Conservation (phyloP, 305 asterid species). For the Plantago lanceolata region DNA sequence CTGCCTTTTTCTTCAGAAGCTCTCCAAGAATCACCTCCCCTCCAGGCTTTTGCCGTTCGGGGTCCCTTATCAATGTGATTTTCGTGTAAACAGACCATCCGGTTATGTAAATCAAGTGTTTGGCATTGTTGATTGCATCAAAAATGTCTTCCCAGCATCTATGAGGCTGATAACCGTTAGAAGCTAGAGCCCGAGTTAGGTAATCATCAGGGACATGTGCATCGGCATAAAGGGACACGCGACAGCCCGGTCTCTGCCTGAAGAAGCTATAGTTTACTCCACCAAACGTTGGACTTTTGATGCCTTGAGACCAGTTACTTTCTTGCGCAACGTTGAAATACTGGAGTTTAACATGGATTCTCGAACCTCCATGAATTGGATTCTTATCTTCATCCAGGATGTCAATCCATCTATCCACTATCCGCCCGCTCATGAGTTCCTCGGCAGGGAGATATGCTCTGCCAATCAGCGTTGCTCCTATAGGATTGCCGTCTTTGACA, state of each 20-base stretch:
- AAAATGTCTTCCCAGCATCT: no score
- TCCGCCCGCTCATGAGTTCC: slow-evolving; percentile 42
- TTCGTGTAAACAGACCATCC: no score
- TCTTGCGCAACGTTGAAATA: slow-evolving; percentile 44
- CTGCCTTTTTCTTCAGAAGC: no score
- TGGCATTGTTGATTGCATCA: no score
- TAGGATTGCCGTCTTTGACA: slow-evolving; percentile 46
- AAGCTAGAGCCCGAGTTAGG: slow-evolving; percentile 29
- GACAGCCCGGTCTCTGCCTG: slow-evolving; percentile 58
- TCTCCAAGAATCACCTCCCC: no score
- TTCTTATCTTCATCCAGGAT: slow-evolving; percentile 46
- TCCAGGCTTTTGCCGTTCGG: no score
- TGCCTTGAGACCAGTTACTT: slow-evolving; percentile 63
- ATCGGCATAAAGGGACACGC: slow-evolving; percentile 59
- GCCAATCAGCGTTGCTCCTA: no score
- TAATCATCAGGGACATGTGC: slow-evolving; percentile 53
- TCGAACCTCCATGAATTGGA: slow-evolving; percentile 52
- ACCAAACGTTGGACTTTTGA: slow-evolving; percentile 34
- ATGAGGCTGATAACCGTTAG: no score
- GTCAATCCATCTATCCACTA: slow-evolving; percentile 54
- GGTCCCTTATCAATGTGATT: no score
- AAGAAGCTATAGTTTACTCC: slow-evolving; percentile 68
- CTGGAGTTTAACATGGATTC: slow-evolving; percentile 54
- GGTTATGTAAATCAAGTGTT: no score
- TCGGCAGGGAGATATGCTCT: no score